Conservation (phyloP, 331 rosid genomes). For the Saraca asoca region DNA sequence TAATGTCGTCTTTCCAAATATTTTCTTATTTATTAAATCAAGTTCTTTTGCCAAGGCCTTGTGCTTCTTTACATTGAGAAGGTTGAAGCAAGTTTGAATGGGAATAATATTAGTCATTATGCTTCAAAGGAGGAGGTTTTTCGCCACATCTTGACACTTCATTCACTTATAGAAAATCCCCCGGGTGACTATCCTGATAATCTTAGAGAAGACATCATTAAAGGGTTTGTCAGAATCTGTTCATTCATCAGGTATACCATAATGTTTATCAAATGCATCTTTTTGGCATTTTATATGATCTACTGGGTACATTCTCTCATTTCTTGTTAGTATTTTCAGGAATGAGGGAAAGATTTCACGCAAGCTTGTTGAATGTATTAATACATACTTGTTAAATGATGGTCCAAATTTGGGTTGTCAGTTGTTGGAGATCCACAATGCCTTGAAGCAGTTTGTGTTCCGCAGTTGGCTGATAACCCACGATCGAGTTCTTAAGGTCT, state of each 20-base stretch:
- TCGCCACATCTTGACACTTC: conserved; percentile 76
- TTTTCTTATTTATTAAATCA: conserved; percentile 23
- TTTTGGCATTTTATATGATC: conserved; percentile 21
- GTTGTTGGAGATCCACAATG: conserved; percentile 71
- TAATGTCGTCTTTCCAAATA: conserved; percentile 21
- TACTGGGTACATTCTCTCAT: conserved; percentile 22
- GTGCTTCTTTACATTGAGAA: conserved; percentile 67
- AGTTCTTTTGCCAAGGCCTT: conserved; percentile 52
- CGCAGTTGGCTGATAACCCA: conserved; percentile 82
- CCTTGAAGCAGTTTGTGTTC: conserved; percentile 74
- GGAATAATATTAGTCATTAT: conserved; percentile 51
- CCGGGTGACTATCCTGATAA: conserved; percentile 78
- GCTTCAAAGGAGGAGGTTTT: conserved; percentile 82
- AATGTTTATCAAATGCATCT: background rate
- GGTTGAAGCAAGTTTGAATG: conserved; percentile 62
- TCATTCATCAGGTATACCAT: conserved; percentile 62
- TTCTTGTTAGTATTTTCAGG: conserved; percentile 51
- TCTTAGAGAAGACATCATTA: conserved; percentile 61
- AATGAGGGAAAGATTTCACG: conserved; percentile 88
- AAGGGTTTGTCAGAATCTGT: conserved; percentile 65
- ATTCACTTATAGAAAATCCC: conserved; percentile 82
- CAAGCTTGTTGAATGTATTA: conserved; percentile 85
- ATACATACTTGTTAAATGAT: conserved; percentile 79
- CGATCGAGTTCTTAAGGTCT: conserved; percentile 88
- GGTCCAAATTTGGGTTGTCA: conserved; percentile 81